Evolutionary conservation across 2,329 filamentous ascomycete genomes (phyloP), one percentile per base, ranked within the genome.

Genomic region (Rachicladosporium sp.): DNA sequence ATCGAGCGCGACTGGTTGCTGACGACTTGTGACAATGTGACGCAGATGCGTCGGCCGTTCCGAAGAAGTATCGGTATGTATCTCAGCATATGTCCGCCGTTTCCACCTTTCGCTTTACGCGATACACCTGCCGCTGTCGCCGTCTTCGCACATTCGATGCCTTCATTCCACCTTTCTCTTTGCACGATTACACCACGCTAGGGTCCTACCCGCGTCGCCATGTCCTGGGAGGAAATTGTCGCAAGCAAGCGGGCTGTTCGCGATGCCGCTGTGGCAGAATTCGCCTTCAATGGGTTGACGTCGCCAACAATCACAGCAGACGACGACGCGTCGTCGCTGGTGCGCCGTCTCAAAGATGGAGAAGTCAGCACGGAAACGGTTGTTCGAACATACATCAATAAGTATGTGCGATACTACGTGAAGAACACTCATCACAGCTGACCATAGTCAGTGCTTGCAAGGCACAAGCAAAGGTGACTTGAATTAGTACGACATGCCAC

Each of bases 381-480:
- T 15, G 19, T 38, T 2, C 29, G 29, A 7, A 42, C 43, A 11
- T 47, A 49, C 39, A 46, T 49, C 12, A 31, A 38, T 19, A 47
- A 42, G 48, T 48, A 36, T 35, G 39, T 23, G 4, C 9, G 7
- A 12, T 21, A 8, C 7, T 23, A 12, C 3, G 10, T 19, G 27
- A 5, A n/a, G 1, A n/a, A 31, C 15, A 11, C 8, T 12, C n/a
- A 7, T n/a, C 7, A n/a, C 12, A 9, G 27, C n/a, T 21, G 10
- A 36, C n/a, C 7, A 10, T n/a, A 10, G 12, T 9, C 38, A 43
- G 48, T 41, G 46, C 46, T 12, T 41, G 37, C 5, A 11, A 36
- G 4, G 46, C 48, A 11, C 46, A 50, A 11, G n/a, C 34, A 12
- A 50, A 48, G 43, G 46, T 48, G 29, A 11, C 23, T 21, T 19